Base-by-base conservation (phyloP, 2,329 filamentous ascomycete genomes). In the Tricladium varicosporioides region DNA sequence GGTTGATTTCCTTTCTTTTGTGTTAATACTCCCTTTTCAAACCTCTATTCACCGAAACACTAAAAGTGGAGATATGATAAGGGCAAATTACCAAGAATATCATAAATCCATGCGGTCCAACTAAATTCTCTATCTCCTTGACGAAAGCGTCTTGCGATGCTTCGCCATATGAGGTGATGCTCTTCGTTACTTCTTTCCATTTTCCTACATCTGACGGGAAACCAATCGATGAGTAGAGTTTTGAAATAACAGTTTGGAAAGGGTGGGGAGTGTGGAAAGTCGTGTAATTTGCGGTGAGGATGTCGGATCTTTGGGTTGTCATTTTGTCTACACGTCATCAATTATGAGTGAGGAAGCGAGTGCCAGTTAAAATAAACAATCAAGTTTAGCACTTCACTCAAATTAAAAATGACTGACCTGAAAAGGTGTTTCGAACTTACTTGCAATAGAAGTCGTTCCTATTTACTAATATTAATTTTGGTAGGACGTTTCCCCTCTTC, bases 41-140 rank as follows among this genome's bases (percentile, higher is more conserved):
- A 27, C 22, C 3, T 27, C 22, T 27, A 27, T 27, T 27, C 22
- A 27, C 22, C 22, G 7, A 3, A 27, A 27, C 3, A 27, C 22
- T 27, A 27, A 27, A 27, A 27, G 7, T 2, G 22, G 48, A 19
- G 16, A 48, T 19, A 19, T 10, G 15, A 40, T 14, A 18, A 4
- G 2, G 18, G 19, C 10, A 14, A 52, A 27, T 11, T 54, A 63
- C 63, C 7, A 55, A 32, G 27, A 63, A 64, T 10, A 59, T 57
- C 62, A 66, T 66, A 43, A 66, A 66, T 18, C 54, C 61, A 51
- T 64, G 58, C 16, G 58, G 56, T 10, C 64, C 64, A 53, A 60
- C 33, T 1, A 16, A n/a, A 5, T 47, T 44, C 5, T 59, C 48
- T 1, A 58, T 45, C n/a, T 15, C 18, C 10, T 42, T 19, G 1